Base-by-base conservation (phyloP, 1,139 yeast genomes). In the Taphrina pruni region DNA sequence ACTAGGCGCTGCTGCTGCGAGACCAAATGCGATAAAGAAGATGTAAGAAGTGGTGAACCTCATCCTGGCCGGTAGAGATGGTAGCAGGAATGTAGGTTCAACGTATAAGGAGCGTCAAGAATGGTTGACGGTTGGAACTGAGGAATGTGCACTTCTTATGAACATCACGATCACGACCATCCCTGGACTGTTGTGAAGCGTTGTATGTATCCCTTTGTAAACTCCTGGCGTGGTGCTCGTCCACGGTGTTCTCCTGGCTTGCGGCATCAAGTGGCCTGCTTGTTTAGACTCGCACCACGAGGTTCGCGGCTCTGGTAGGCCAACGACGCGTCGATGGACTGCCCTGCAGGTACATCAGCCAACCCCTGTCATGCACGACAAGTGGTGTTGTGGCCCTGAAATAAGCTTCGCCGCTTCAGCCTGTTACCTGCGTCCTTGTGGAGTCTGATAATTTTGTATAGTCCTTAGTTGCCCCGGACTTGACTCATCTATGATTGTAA, bases 1-100 rank as follows among this genome's bases (percentile, higher is more conserved):
- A 26, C 62, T 32, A 14, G 62, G 62, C 12, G 62, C 62, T 17
- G 62, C 54, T 12, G 54, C 54, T 20, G 54, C 54, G 11, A 58
- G 54, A 41, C 48, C 54, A 8, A 58, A 26, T 8, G 32, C 38
- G 21, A 39, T 45, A 32, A 48, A 26, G 54, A 58, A 39, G 14
- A 45, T 48, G 54, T 38, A 45, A 14, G 51, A 45, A 7, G 43
- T 17, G 20, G 51, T 14, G 54, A 45, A 58, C 39, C 35, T 58
- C 62, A 58, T 58, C 62, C 35, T 58, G 62, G 14, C 54, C 54
- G 32, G 35, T 21, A 50, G 54, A n/a, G 9, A 7, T 21, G 36
- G 11, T 50, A 20, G 54, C n/a, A 50, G 54, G 54, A 21, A 50
- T 50, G 54, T 50, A 26, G 35, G 54, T 26, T n/a, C 36, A 26